Conservation (phyloP, 176 grass and related monocot genomes). For the Calamus simplicifolius region DNA sequence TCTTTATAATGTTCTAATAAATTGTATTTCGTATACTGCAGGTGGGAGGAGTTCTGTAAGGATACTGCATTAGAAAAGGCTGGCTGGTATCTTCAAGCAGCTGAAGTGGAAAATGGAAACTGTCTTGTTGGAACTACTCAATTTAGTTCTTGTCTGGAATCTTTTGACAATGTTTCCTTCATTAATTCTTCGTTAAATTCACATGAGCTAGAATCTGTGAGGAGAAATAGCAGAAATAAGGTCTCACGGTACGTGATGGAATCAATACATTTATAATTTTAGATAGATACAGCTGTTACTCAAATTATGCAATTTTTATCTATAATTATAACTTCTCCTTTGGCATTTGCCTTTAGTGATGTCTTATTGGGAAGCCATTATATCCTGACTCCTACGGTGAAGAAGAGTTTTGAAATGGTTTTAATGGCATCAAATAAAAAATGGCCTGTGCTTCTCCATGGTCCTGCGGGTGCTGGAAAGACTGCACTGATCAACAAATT, state of each 20-base stretch:
- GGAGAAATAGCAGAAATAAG: constrained; percentile 19
- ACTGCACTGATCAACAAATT: constrained; percentile 75
- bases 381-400: constrained; percentile 54
- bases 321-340: too few species aligned
- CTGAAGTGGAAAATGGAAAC: constrained; percentile 20
- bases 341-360: neutral
- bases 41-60: constrained; percentile 74
- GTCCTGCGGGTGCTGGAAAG: constrained; percentile 84
- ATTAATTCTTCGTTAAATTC: constrained; percentile 36
- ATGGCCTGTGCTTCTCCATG: constrained; percentile 82
- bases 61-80: constrained; percentile 88
- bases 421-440: constrained; percentile 66
- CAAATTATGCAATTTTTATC: too few species aligned
- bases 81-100: constrained; percentile 50
- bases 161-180: constrained; percentile 28
- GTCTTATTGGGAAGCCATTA: constrained; percentile 30
- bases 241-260: constrained; percentile 29
- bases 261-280: too few species aligned
- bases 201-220: constrained; percentile 18
- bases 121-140: constrained; percentile 21
- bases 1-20: too few species aligned
- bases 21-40: constrained; percentile 15
- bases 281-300: too few species aligned
- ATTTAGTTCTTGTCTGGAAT: constrained; percentile 16
- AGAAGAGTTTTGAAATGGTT: constrained; percentile 69